Evolutionary conservation across 192 early-diverging fungal genomes (phyloP), one percentile per base, ranked within the genome.

Genomic region (Entomortierella beljakovae): DNA sequence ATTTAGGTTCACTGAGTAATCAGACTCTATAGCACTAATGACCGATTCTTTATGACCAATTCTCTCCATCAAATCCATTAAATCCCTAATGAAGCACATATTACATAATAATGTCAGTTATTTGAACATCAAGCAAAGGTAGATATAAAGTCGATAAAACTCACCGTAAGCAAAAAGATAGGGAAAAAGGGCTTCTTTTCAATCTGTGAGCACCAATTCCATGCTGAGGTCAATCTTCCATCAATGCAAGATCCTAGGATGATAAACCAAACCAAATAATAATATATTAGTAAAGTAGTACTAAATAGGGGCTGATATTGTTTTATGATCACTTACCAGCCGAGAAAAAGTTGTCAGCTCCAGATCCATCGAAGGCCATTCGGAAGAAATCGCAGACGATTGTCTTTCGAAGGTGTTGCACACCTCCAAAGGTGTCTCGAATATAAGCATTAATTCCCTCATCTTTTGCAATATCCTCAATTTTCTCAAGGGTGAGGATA

Each of bases 311-410:
- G 3, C 20, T 15, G 20, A 11, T 20, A 35, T 31, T 35, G 9
- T 10, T 35, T 8, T 31, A 20, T 35, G n/a, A 20, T 22, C n/a
- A 52, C 35, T 9, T 50, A 34, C 96, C 96, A 28, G 96, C 97
- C 64, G 96, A 94, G 83, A 91, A 94, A 70, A 93, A 94, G 80
- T 93, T 94, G 75, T 94, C 92, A 0, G 95, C 95, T 4, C 98
- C 98, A 48, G 94, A 96, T 1, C 98, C 98, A 80, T 99, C 97
- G 83, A 99, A 99, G 0, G 93, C 98, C 62, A 92, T 91, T 26
- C 93, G 85, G 91, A 99, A 99, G 75, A 99, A 99, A 62, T 99
- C 97, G 0, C 87, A 89, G 70, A 96, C 80, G 46, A 99, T 95
- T 23, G 71, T 80, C 75, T 95, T 95, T 34, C 81, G 87, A 25